phyloP scores from a whole-genome alignment of 2,329 filamentous ascomycete genomes.

The Neonectria punicea region DNA sequence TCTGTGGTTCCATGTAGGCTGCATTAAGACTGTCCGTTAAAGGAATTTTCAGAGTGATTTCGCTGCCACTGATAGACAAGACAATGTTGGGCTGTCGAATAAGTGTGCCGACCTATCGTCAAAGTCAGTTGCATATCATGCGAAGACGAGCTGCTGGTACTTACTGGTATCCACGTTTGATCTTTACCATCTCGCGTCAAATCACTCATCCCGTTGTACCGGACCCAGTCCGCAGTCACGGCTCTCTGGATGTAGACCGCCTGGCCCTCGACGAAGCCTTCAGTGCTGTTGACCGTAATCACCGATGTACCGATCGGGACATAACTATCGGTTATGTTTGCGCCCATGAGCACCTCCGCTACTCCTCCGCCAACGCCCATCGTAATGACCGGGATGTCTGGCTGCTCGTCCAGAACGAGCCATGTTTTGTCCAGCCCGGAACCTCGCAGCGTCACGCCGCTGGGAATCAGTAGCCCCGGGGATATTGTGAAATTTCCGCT shows the following conservation, averaged over 20 bases:
- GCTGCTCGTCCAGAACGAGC: slow-evolving; percentile 6
- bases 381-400: slow-evolving; percentile 25
- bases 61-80: slow-evolving; percentile 20
- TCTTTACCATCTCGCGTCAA: slow-evolving; percentile 18
- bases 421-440: slow-evolving; percentile 2
- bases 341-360: background rate
- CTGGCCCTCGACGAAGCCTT: slow-evolving; percentile 19
- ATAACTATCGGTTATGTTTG: slow-evolving; percentile 32
- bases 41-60: slow-evolving; percentile 30
- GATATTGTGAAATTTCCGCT: slow-evolving; percentile 26
- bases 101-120: slow-evolving; percentile 13
- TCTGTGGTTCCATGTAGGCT: slow-evolving; percentile 21
- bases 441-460: slow-evolving; percentile 17
- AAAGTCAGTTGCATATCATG: background rate
- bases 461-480: slow-evolving; percentile 20
- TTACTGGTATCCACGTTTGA: slow-evolving; percentile 37
- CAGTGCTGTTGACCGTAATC: slow-evolving; percentile 4
- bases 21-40: slow-evolving; percentile 33
- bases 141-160: background rate
- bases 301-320: slow-evolving; percentile 27
- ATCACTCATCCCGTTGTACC: slow-evolving; percentile 28
- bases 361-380: slow-evolving; percentile 11
- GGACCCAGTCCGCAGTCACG: slow-evolving; percentile 29
- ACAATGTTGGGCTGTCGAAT: slow-evolving; percentile 30
- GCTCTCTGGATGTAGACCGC: slow-evolving; percentile 27